Evolutionary conservation across 2,329 filamentous ascomycete genomes (phyloP).

Genomic region (Venturia oleaginea): DNA sequence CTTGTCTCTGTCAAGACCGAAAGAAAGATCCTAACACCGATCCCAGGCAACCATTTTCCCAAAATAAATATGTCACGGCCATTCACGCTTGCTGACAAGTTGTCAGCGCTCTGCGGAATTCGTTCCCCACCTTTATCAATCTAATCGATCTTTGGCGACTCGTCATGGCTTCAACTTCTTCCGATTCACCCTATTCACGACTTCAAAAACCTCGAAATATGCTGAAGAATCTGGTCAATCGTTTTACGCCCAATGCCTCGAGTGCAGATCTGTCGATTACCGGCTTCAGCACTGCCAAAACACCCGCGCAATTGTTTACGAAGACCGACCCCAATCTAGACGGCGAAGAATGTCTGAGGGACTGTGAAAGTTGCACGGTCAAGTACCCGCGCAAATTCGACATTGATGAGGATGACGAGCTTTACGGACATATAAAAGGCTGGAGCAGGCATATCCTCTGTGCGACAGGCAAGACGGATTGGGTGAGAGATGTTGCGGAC

Average conservation of each 20-base stretch:
- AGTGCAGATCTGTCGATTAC: slow-evolving; percentile 17
- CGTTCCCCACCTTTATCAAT: neutral
- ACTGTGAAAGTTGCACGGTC: slow-evolving; percentile 74
- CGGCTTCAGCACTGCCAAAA: slow-evolving; percentile 4
- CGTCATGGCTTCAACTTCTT: neutral
- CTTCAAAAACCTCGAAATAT: neutral
- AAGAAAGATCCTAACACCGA: neutral
- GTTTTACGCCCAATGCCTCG: slow-evolving; percentile 20
- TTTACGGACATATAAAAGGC: slow-evolving; percentile 78
- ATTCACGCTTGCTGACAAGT: neutral
- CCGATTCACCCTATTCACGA: neutral
- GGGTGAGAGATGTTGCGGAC: slow-evolving; percentile 52
- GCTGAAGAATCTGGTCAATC: slow-evolving; percentile 18
- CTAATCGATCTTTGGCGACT: neutral
- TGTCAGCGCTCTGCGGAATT: neutral
- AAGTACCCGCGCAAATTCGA: slow-evolving; percentile 65
- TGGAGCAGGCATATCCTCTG: slow-evolving; percentile 88
- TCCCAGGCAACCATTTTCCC: neutral
- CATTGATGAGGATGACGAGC: slow-evolving; percentile 65
- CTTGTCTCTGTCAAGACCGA: neutral
- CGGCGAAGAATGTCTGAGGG: slow-evolving; percentile 79
- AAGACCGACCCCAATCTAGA: slow-evolving; percentile 67
- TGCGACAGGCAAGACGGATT: slow-evolving; percentile 92
- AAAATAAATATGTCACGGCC: neutral
- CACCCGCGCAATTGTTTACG: slow-evolving; percentile 50